These are phyloP conservation scores for Ciborinia camelliae DNA, from an alignment of 2,329 filamentous ascomycete genomes.

Conservation along the genomic window DNA sequence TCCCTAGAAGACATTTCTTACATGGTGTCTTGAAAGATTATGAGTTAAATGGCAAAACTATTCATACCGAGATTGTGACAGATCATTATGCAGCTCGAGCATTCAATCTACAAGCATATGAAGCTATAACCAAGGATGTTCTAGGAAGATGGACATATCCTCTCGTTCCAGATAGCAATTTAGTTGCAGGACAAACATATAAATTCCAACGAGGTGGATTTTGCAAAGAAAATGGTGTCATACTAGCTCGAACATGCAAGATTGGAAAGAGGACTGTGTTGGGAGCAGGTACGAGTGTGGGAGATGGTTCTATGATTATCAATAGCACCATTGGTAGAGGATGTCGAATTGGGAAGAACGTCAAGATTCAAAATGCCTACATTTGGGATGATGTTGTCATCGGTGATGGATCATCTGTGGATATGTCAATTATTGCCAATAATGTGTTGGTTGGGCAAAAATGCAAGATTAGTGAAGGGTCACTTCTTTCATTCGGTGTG, in stretches of 20 bases:
- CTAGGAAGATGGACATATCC: slow-evolving; percentile 84
- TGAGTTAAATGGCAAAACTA: slow-evolving; percentile 95
- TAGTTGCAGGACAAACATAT: slow-evolving; percentile 75
- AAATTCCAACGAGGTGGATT: slow-evolving; percentile 64
- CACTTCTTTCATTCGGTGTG: slow-evolving; percentile 77
- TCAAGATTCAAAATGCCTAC: slow-evolving; percentile 73
- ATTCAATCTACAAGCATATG: slow-evolving; percentile 83
- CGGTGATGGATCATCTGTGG: slow-evolving; percentile 68
- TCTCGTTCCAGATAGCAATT: slow-evolving; percentile 82
- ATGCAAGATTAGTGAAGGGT: slow-evolving; percentile 66
- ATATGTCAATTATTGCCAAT: slow-evolving; percentile 72
- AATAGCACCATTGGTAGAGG: slow-evolving; percentile 79
- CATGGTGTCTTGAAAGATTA: slow-evolving; percentile 94
- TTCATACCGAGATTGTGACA: slow-evolving; percentile 81
- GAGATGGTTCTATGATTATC: slow-evolving; percentile 64
- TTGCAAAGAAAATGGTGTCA: slow-evolving; percentile 76
- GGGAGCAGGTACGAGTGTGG: slow-evolving; percentile 72
- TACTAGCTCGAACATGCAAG: slow-evolving; percentile 67
- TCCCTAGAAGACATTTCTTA: slow-evolving; percentile 82
- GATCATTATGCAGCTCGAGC: slow-evolving; percentile 85
- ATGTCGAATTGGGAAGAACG: slow-evolving; percentile 83
- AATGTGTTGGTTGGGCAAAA: slow-evolving; percentile 67
- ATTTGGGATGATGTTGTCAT: slow-evolving; percentile 84
- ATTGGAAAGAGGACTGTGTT: slow-evolving; percentile 69
- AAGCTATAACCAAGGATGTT: slow-evolving; percentile 84